Conservation (phyloP, 179 eudicot species). For the Sideroxylon spinosum region DNA sequence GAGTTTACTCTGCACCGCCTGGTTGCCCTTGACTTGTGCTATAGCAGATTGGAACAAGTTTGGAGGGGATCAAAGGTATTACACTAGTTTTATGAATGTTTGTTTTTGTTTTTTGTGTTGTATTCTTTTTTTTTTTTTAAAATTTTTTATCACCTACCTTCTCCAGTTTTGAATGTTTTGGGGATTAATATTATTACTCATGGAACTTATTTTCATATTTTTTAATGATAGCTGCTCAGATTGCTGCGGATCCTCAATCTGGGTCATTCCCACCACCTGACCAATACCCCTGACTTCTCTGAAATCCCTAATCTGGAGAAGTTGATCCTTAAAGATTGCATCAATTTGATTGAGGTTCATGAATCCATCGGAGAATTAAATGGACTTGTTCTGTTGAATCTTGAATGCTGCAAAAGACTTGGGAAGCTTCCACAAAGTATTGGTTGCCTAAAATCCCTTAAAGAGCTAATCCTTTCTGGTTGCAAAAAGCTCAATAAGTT, state of each 20-base stretch:
- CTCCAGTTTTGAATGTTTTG: background rate
- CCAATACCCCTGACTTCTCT: background rate
- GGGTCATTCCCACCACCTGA: constrained; percentile 1
- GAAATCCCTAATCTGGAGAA: background rate
- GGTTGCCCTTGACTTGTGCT: background rate
- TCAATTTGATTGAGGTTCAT: constrained; percentile 6
- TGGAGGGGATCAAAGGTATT: constrained; percentile 14
- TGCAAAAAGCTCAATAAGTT: background rate
- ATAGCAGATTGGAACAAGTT: background rate
- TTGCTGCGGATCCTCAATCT: constrained; percentile 4
- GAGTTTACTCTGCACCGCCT: background rate
- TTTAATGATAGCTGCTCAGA: background rate
- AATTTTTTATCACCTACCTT: background rate
- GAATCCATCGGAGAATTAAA: background rate
- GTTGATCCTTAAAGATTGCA: constrained; percentile 8
- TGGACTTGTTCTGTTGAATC: background rate
- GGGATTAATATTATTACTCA: too few relatives aligned
- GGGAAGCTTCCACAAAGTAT: background rate
- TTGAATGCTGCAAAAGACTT: background rate
- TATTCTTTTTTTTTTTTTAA: background rate
- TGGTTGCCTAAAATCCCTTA: constrained; percentile 1
- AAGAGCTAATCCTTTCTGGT: background rate
- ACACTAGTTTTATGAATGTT: background rate
- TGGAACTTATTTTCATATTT: too few relatives aligned
- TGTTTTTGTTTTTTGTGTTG: background rate